These are phyloP conservation scores for Jaminaea rosea DNA, from an alignment of 1,284 basidiomycete species.

Conservation along the genomic window DNA sequence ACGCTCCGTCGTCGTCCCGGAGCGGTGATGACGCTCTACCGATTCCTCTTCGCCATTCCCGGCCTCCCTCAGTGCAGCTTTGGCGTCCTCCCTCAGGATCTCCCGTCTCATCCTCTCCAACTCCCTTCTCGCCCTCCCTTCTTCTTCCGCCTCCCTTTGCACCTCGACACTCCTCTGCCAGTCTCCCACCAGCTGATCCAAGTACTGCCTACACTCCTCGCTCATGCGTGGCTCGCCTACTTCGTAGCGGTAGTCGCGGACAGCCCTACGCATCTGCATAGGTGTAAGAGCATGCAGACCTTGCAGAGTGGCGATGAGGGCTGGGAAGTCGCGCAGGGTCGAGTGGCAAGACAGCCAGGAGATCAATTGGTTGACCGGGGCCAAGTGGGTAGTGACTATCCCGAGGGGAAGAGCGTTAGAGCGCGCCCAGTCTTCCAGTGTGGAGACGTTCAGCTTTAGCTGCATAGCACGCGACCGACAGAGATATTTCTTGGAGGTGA, in stretches of 20 bases:
- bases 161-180: conserved; percentile 62
- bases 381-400: conserved; percentile 66
- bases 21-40: conserved; percentile 12
- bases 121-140: conserved; percentile 12
- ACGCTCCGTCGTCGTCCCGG: conserved; percentile 30
- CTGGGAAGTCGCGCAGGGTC: conserved; percentile 62
- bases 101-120: conserved; percentile 12
- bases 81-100: neutral
- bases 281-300: conserved; percentile 78
- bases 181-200: conserved; percentile 85
- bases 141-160: conserved; percentile 15
- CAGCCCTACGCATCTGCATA: conserved; percentile 84
- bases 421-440: conserved; percentile 84
- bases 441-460: conserved; percentile 76
- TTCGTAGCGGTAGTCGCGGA: conserved; percentile 89
- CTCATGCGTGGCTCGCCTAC: conserved; percentile 84
- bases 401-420: conserved; percentile 69
- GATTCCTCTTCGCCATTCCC: neutral
- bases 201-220: conserved; percentile 86
- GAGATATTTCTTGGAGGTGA: conserved; percentile 89
- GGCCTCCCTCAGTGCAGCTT: neutral
- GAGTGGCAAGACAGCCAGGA: conserved; percentile 70
- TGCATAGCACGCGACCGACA: conserved; percentile 84
- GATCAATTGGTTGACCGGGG: conserved; percentile 73
- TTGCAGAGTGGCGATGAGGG: conserved; percentile 81